Evolutionary conservation across 2,329 filamentous ascomycete genomes (phyloP).

Genomic region (Grosmannia huntii): DNA sequence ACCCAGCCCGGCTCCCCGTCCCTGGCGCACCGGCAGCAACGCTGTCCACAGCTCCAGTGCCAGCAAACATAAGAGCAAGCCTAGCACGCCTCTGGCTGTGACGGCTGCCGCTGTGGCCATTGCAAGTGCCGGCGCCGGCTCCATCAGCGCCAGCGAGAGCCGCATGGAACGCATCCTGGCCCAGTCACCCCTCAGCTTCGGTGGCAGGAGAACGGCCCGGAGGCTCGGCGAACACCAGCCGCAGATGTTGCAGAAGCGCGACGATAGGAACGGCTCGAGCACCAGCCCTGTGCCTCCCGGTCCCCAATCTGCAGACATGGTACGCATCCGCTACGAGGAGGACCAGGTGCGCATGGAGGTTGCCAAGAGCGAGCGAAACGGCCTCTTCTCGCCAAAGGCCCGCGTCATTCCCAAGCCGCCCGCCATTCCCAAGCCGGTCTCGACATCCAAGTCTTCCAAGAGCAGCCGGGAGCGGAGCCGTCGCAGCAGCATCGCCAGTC

Average conservation of each 20-base stretch:
- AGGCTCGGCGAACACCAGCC: constrained; percentile 6
- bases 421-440: constrained; percentile 14
- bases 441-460: constrained; percentile 23
- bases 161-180: constrained; percentile 13
- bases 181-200: constrained; percentile 14
- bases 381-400: constrained; percentile 22
- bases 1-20: constrained; percentile 37
- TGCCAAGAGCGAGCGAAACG: constrained; percentile 13
- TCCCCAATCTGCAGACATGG: constrained; percentile 16
- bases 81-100: not conserved
- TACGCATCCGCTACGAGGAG: constrained; percentile 15
- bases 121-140: not conserved
- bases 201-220: constrained; percentile 11
- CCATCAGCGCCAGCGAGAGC: constrained; percentile 9
- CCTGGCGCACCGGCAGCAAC: constrained; percentile 23
- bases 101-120: not conserved
- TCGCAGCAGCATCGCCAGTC: constrained; percentile 23
- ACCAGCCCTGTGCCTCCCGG: not conserved
- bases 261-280: not conserved
- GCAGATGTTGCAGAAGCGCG: not conserved
- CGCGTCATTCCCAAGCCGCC: constrained; percentile 23
- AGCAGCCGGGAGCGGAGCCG: constrained; percentile 19
- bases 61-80: not conserved
- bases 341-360: constrained; percentile 15
- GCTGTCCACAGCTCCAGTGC: constrained; percentile 10